These are phyloP conservation scores for Striga hermonthica DNA, from an alignment of 305 asterid genomes.

Conservation along the genomic window DNA sequence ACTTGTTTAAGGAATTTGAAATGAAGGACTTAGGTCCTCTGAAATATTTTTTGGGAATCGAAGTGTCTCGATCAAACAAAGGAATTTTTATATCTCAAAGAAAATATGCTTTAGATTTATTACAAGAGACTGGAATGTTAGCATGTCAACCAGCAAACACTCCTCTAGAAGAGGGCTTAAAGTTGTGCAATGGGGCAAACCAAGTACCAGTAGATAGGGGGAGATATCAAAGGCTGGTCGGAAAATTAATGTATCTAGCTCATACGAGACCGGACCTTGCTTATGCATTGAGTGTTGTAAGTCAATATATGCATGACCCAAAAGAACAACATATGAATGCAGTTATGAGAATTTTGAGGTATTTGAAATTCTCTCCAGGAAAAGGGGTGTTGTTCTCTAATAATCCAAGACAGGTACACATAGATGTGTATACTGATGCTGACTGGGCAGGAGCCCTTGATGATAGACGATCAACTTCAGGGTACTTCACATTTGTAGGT, in stretches of 20 bases:
- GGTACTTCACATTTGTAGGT: not conserved
- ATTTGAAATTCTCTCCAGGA: not conserved
- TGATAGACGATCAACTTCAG: not conserved
- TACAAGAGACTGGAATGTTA: not conserved
- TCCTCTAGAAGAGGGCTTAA: not conserved
- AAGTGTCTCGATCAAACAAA: not conserved
- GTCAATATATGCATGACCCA: not conserved
- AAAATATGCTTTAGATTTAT: not conserved
- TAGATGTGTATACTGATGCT: not conserved
- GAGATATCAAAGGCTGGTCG: not conserved
- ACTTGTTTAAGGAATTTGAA: not conserved
- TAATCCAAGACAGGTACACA: not conserved
- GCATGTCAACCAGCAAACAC: not conserved
- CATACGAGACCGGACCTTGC: not conserved
- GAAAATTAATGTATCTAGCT: not conserved
- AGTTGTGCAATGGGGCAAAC: no score
- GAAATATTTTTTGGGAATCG: not conserved
- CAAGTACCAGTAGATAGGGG: not conserved
- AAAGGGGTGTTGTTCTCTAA: not conserved
- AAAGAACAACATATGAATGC: not conserved
- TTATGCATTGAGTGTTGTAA: not conserved
- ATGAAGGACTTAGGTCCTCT: not conserved
- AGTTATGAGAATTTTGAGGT: not conserved
- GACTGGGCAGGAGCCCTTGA: not conserved
- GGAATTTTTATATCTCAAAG: not conserved